Base-by-base conservation (phyloP, 306 rosid species). In the Quercus bicolor region DNA sequence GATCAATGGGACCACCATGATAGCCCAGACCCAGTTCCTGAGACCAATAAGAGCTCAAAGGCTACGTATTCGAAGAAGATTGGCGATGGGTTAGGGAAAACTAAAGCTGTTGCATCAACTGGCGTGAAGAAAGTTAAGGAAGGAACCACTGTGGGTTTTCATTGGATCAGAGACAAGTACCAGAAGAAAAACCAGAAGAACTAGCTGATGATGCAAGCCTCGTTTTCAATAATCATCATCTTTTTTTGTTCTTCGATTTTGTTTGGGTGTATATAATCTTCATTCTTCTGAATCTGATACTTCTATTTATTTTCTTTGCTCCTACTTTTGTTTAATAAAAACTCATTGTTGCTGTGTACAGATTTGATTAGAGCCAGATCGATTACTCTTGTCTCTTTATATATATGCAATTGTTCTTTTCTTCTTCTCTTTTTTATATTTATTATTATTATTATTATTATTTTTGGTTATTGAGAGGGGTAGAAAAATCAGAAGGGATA, bases 161-260 rank as follows among this genome's bases (percentile, higher is more conserved):
- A 70, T 20, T 86, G 87, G 85, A 76, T 86, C 78, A 86, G 74
- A n/a, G 84, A 78, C 5, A 83, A 70, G 75, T 83, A 70, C 77
- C 78, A 74, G 56, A 83, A 77, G 73, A 74, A 48, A 83, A 77
- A 73, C 57, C 55, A 64, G 33, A 64, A 64, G 70, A 40, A 1
- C 70, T 64, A 64, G 70, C 40, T 64, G 18, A 5, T 59, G 5
- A 59, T 40, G 45, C 45, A 40, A 13, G 34, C n/a, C 3, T 14
- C 7, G 8, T 13, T 13, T 60, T 28, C 15, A 29, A 5, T 24
- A 19, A 26, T 1, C 15, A 61, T 26, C 18, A 1, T 14, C 68
- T 6, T 29, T 64, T 29, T 6, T 6, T 15, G 4, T 59, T 23
- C 31, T 31, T 9, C 1, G 1, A 5, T 13, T 61, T 26, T 3